phyloP scores from a whole-genome alignment of 331 rosid genomes.

The Quercus lobata region DNA sequence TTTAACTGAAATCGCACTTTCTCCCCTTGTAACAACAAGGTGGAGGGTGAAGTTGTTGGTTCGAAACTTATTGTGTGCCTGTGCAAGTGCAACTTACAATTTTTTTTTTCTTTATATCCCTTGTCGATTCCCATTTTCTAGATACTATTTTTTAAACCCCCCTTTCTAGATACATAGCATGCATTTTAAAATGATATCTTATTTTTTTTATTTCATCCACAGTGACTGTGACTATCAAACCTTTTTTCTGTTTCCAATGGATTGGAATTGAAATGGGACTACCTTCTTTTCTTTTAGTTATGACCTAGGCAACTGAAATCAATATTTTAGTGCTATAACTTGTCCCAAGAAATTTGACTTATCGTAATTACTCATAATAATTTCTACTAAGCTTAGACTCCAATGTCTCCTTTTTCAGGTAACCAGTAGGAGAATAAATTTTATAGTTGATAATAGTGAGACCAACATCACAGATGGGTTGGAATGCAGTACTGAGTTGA shows the following conservation, averaged over 20 bases:
- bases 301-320: neutral
- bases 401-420: slow-evolving; percentile 53
- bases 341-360: slow-evolving; percentile 15
- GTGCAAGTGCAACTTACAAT: too few relatives aligned
- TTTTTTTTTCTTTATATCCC: neutral
- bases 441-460: slow-evolving; percentile 69
- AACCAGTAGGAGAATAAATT: slow-evolving; percentile 87
- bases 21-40: too few relatives aligned
- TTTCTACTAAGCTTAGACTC: slow-evolving; percentile 18
- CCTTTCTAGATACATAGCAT: neutral
- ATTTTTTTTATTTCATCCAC: neutral
- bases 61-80: too few relatives aligned
- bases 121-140: neutral
- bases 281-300: neutral
- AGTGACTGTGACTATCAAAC: neutral
- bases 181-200: neutral
- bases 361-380: slow-evolving; percentile 16
- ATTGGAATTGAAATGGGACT: neutral
- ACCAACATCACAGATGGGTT: slow-evolving; percentile 36
- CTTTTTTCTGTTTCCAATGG: neutral
- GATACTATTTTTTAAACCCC: too few relatives aligned
- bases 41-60: too few relatives aligned
- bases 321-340: neutral
- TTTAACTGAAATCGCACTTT: too few relatives aligned
- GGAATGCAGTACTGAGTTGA: slow-evolving; percentile 35